Evolutionary conservation across 148 eudicot genomes (phyloP).

Genomic region (Rhododendron simsii): DNA sequence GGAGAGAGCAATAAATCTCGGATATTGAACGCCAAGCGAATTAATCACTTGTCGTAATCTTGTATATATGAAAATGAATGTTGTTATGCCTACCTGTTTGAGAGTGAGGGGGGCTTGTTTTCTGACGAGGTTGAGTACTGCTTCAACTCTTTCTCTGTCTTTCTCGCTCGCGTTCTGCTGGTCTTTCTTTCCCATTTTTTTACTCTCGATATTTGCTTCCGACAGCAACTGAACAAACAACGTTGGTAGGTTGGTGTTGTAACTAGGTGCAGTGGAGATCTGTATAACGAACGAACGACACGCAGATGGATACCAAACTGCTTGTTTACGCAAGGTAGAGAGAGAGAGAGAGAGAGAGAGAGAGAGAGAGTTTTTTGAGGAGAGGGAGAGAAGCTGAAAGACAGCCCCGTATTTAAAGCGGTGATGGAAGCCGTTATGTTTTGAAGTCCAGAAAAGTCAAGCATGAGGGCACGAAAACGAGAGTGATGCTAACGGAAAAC

Average conservation of each 20-base stretch:
- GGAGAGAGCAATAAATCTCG: too few relatives aligned
- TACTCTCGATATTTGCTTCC: neutral
- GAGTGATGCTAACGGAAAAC: constrained; percentile 19
- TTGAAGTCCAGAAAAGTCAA: neutral
- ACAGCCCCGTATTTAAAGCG: constrained; percentile 23
- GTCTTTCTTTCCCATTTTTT: constrained; percentile 62
- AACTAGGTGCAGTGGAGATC: neutral
- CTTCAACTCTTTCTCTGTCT: constrained; percentile 41
- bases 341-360: neutral
- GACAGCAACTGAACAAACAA: neutral
- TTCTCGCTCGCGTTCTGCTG: constrained; percentile 20
- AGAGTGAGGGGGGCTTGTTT: constrained; percentile 69
- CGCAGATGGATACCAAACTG: constrained; percentile 29
- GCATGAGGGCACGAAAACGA: constrained; percentile 6
- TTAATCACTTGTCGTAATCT: too few relatives aligned
- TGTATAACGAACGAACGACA: constrained; percentile 9
- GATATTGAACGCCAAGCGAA: too few relatives aligned
- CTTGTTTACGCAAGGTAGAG: constrained; percentile 26
- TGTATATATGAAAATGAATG: neutral
- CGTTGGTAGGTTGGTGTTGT: neutral
- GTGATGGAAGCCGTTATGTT: constrained; percentile 36
- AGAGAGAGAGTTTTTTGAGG: too few relatives aligned
- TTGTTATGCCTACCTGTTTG: constrained; percentile 47
- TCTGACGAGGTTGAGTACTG: constrained; percentile 55
- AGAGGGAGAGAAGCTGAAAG: neutral